Conservation (phyloP, 345 rosid species). For the Eucalyptus erythrocorys region DNA sequence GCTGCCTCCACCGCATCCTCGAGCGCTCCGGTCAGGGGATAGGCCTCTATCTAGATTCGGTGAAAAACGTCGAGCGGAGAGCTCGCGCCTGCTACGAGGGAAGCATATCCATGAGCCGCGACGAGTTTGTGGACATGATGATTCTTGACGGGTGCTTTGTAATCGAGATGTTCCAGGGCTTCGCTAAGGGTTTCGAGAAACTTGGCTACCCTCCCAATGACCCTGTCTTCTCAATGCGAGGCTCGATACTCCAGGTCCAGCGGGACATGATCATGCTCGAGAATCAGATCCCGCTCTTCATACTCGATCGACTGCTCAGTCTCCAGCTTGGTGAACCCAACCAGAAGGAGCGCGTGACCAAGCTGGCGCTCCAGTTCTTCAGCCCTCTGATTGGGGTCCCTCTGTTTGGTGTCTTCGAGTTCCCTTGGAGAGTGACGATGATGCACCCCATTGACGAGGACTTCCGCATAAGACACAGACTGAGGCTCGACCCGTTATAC, state of each 20-base stretch:
- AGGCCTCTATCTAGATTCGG: conserved; percentile 39
- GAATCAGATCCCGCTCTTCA: conserved; percentile 69
- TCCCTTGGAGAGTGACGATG: no score
- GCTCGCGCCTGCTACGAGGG: conserved; percentile 66
- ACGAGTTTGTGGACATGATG: conserved; percentile 71
- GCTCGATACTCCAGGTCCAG: conserved; percentile 69
- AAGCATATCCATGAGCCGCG: conserved; percentile 27
- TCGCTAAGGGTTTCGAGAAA: conserved; percentile 14
- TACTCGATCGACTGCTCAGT: conserved; percentile 44
- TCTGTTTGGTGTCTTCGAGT: no score
- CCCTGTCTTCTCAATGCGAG: conserved; percentile 65
- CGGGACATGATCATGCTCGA: conserved; percentile 82
- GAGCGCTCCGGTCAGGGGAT: conserved; percentile 44
- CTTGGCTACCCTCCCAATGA: conserved; percentile 67
- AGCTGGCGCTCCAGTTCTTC: conserved; percentile 52
- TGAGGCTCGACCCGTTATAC: conserved; percentile 51
- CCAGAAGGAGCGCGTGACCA: conserved; percentile 38
- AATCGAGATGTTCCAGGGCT: conserved; percentile 39
- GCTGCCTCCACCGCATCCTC: conserved; percentile 48
- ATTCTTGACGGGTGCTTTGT: conserved; percentile 81
- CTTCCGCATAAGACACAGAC: conserved; percentile 8
- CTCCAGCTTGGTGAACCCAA: conserved; percentile 34
- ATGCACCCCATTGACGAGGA: rapidly evolving
- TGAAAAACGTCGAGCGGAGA: conserved; percentile 52
- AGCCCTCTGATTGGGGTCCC: conserved; percentile 12